These are phyloP conservation scores for Thuja plicata DNA, from an alignment of 83 land plant species.

Conservation along the genomic window DNA sequence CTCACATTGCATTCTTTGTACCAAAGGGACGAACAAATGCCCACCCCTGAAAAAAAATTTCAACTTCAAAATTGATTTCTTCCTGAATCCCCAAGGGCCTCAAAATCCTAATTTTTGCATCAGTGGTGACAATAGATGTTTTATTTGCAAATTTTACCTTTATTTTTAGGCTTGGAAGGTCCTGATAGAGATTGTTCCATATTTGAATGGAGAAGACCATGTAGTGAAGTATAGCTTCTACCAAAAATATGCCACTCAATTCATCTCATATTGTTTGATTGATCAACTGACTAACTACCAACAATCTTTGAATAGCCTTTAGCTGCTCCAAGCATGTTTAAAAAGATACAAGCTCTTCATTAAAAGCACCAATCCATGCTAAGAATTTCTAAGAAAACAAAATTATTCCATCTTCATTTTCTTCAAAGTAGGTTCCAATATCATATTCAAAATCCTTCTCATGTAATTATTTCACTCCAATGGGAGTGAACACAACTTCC, in stretches of 20 bases:
- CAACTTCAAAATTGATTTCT: conserved; percentile 80
- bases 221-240: conserved; percentile 75
- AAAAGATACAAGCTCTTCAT: conserved; percentile 24
- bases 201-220: conserved; percentile 76
- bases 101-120: conserved; percentile 80
- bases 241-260: conserved; percentile 86
- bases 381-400: conserved; percentile 67
- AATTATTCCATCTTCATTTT: conserved; percentile 98
- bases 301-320: conserved; percentile 67
- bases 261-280: conserved; percentile 99
- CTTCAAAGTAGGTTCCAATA: conserved; percentile 97
- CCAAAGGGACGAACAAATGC: conserved; percentile 95
- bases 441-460: conserved; percentile 87
- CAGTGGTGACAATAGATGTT: conserved; percentile 60
- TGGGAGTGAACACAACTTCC: conserved; percentile 78
- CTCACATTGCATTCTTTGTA: conserved; percentile 90
- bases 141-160: conserved; percentile 92
- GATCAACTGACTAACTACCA: conserved; percentile 79
- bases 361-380: conserved; percentile 34
- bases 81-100: conserved; percentile 76
- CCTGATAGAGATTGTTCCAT: conserved; percentile 82
- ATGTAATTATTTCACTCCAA: conserved; percentile 94
- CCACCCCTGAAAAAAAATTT: conserved; percentile 80
- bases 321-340: conserved; percentile 45
- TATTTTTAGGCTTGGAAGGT: conserved; percentile 91